Conservation (phyloP, 139 green algal genomes). For the Chlorella sp. region DNA sequence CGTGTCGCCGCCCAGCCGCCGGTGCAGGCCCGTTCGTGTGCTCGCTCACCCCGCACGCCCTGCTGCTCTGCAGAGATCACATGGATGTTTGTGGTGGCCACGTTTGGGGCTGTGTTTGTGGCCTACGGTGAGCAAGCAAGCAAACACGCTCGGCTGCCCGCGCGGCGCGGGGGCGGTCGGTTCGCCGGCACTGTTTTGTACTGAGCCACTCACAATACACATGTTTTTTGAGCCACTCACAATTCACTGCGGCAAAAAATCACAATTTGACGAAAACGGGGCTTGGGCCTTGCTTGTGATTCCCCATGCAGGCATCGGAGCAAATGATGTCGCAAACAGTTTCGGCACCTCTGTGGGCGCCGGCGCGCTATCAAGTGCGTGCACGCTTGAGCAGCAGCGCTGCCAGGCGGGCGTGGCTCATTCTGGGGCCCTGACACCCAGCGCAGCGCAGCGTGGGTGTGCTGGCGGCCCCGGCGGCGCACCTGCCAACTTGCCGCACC, state of each 20-base stretch:
- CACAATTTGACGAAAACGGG: neutral
- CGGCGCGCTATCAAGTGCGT: conserved; percentile 39
- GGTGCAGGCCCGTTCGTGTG: no score
- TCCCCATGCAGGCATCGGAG: conserved; percentile 7
- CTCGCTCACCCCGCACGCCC: neutral
- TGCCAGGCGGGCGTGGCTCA: no score
- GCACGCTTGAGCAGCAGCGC: neutral
- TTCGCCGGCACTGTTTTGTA: no score
- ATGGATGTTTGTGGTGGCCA: conserved; percentile 30
- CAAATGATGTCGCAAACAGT: conserved; percentile 53
- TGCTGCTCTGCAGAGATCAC: conserved; percentile 14
- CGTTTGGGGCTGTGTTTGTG: conserved; percentile 6
- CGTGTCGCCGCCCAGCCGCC: no score
- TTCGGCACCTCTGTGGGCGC: conserved; percentile 53
- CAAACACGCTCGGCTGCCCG: no score
- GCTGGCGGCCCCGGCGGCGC: no score
- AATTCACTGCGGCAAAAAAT: no score
- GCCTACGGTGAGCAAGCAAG: neutral
- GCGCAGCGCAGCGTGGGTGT: neutral
- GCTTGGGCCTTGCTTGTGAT: neutral
- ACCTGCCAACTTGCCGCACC: neutral
- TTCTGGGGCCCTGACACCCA: no score
- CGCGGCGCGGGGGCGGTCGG: no score
- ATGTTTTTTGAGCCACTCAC: no score
- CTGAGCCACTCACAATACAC: no score